A percentile compares a stretch with the other conserved stretches of the same genome.
These are phyloP conservation scores for Chrysoporthe puriensis DNA, from an alignment of 2,329 filamentous ascomycete species.

Conservation along the genomic window DNA sequence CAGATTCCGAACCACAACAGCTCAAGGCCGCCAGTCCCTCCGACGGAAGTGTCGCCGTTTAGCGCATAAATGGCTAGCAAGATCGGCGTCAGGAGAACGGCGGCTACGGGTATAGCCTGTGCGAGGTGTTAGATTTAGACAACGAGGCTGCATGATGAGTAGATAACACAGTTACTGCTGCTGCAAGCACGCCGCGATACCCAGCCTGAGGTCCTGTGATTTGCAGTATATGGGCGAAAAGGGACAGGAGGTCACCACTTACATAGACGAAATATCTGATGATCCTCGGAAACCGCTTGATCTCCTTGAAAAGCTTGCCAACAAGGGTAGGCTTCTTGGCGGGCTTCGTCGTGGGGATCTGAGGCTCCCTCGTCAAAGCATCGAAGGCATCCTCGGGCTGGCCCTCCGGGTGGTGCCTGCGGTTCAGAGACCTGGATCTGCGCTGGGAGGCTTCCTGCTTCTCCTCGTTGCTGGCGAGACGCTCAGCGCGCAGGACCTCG, in stretches of 20 bases:
- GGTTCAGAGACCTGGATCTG: constrained; percentile 30
- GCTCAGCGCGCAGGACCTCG: constrained; percentile 52
- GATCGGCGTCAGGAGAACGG: constrained; percentile 51
- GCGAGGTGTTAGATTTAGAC: background rate
- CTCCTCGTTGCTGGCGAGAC: constrained; percentile 49
- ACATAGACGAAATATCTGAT: constrained; percentile 54
- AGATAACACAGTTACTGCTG: background rate
- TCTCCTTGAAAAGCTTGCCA: constrained; percentile 44
- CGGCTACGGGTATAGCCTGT: constrained; percentile 45
- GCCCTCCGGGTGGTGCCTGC: constrained; percentile 41
- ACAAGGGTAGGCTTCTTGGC: constrained; percentile 35
- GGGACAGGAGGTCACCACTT: background rate
- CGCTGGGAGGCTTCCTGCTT: constrained; percentile 36
- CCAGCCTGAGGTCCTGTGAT: background rate
- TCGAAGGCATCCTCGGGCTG: constrained; percentile 54
- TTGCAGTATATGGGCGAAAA: background rate
- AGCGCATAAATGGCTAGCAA: constrained; percentile 42
- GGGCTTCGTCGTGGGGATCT: constrained; percentile 24
- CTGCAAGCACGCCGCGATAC: background rate
- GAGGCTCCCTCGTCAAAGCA: constrained; percentile 34
- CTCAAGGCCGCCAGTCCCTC: constrained; percentile 72
- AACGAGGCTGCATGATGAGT: background rate
- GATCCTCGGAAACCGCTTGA: constrained; percentile 55
- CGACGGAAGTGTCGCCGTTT: constrained; percentile 50
- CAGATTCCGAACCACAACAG: constrained; percentile 94